Percentiles rank a stretch among this genome's conserved stretches.
Conservation (phyloP, 2,329 filamentous ascomycete species). For the Nigrospora osmanthi region DNA sequence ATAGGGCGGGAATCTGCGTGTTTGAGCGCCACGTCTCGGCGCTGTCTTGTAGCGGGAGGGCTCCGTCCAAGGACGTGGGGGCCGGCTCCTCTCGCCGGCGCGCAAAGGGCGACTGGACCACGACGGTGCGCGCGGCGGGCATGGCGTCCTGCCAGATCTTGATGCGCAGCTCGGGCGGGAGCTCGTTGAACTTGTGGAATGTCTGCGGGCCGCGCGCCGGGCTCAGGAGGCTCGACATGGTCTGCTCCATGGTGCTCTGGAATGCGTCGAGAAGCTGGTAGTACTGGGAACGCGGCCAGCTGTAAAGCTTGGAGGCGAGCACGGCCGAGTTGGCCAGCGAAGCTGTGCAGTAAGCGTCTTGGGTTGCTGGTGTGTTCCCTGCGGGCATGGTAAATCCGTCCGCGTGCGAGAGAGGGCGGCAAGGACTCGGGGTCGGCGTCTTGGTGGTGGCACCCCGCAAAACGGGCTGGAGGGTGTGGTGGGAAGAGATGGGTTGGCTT, state of each 20-base stretch:
- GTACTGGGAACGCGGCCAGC: slow-evolving; percentile 10
- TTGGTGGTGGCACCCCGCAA: background rate
- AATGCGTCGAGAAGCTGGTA: slow-evolving; percentile 12
- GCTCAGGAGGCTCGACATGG: slow-evolving; percentile 2
- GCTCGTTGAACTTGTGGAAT: slow-evolving; percentile 19
- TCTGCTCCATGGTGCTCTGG: slow-evolving; percentile 15
- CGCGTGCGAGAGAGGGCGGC: background rate
- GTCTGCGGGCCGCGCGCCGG: slow-evolving; percentile 2
- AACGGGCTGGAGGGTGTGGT: no score
- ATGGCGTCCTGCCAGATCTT: slow-evolving; percentile 23
- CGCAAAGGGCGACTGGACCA: slow-evolving; percentile 16
- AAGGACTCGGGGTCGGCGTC: background rate
- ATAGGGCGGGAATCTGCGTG: slow-evolving; percentile 19
- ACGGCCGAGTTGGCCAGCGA: slow-evolving; percentile 10
- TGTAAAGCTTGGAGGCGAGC: slow-evolving; percentile 9
- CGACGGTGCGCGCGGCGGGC: slow-evolving; percentile 18
- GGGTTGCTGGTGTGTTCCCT: slow-evolving; percentile 3
- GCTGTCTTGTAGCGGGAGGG: slow-evolving; percentile 6
- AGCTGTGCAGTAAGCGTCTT: slow-evolving; percentile 11
- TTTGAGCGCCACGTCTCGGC: slow-evolving; percentile 20
- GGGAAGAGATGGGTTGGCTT: no score
- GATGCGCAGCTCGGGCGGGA: slow-evolving; percentile 23
- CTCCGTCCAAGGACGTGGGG: slow-evolving; percentile 15
- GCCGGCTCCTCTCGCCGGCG: slow-evolving; percentile 4
- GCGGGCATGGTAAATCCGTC: background rate